Evolutionary conservation across 176 grass and related monocot species (phyloP).

Genomic region (Carex littledalei): DNA sequence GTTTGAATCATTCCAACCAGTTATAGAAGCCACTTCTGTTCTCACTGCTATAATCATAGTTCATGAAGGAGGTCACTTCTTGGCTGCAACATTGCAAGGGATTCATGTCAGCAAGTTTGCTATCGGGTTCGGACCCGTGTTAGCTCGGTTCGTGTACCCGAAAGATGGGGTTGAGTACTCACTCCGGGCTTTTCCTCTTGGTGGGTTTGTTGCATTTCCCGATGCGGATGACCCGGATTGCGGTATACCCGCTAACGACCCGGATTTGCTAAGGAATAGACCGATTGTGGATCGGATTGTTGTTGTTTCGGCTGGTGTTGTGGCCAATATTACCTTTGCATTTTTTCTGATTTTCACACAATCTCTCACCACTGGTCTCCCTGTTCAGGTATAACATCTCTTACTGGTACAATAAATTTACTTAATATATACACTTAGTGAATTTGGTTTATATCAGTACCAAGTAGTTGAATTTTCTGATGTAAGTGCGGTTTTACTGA

Average conservation of each 20-base stretch:
- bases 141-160: conserved; percentile 51
- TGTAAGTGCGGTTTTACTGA: not conserved
- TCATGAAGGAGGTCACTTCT: conserved; percentile 87
- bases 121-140: conserved; percentile 75
- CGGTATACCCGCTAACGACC: conserved; percentile 61
- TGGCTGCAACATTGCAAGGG: conserved; percentile 63
- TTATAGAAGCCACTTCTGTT: conserved; percentile 64
- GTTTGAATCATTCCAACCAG: conserved; percentile 52
- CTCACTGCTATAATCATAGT: conserved; percentile 83
- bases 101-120: conserved; percentile 95
- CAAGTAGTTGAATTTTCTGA: not conserved
- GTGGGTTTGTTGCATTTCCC: conserved; percentile 94
- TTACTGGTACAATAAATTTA: not conserved
- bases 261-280: conserved; percentile 88
- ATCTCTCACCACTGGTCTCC: conserved; percentile 75
- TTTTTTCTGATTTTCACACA: conserved; percentile 75
- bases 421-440: not conserved
- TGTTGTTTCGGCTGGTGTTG: conserved; percentile 82
- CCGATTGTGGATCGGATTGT: conserved; percentile 77
- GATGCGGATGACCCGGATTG: conserved; percentile 80
- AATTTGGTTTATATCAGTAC: not conserved
- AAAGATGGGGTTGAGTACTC: conserved; percentile 83
- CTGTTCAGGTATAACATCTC: conserved; percentile 35
- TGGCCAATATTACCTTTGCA: conserved; percentile 79
- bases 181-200: conserved; percentile 83